These are phyloP conservation scores for Metarhizium album DNA, from an alignment of 2,329 filamentous ascomycete species.

Conservation along the genomic window DNA sequence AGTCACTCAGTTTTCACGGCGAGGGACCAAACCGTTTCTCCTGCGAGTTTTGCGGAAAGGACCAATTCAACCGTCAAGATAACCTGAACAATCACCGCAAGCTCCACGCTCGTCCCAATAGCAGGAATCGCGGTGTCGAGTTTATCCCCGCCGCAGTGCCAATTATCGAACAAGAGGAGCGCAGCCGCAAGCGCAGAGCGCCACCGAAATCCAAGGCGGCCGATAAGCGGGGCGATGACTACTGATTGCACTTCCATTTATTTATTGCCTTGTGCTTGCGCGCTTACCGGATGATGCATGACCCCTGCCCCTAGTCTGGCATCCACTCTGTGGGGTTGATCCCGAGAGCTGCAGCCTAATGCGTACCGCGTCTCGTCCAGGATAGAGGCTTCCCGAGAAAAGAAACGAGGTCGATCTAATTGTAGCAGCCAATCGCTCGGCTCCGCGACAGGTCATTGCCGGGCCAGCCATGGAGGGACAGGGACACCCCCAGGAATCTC, in stretches of 20 bases:
- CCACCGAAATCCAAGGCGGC: constrained; percentile 25
- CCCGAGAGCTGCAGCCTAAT: constrained; percentile 2
- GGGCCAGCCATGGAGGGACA: neutral
- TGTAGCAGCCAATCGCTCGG: neutral
- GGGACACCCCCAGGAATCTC: neutral
- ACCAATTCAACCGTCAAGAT: constrained; percentile 30
- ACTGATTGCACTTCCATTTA: constrained; percentile 12
- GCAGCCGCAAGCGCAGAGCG: constrained; percentile 27
- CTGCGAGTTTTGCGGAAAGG: constrained; percentile 32
- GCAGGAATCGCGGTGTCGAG: constrained; percentile 28
- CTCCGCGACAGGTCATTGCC: neutral
- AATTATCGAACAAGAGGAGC: constrained; percentile 29
- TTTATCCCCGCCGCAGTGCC: constrained; percentile 29
- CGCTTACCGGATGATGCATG: constrained; percentile 1
- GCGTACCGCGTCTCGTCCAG: neutral
- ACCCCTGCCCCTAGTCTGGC: neutral
- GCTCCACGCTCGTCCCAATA: constrained; percentile 28
- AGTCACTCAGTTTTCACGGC: constrained; percentile 22
- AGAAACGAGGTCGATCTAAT: neutral
- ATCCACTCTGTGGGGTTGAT: neutral
- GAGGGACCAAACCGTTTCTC: constrained; percentile 28
- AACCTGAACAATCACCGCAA: constrained; percentile 33
- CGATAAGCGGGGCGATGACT: constrained; percentile 21
- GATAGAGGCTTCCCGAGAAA: neutral
- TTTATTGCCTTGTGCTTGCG: neutral